Evolutionary conservation across 805 yeast species (phyloP).

Genomic region (Starmera amethionina): DNA sequence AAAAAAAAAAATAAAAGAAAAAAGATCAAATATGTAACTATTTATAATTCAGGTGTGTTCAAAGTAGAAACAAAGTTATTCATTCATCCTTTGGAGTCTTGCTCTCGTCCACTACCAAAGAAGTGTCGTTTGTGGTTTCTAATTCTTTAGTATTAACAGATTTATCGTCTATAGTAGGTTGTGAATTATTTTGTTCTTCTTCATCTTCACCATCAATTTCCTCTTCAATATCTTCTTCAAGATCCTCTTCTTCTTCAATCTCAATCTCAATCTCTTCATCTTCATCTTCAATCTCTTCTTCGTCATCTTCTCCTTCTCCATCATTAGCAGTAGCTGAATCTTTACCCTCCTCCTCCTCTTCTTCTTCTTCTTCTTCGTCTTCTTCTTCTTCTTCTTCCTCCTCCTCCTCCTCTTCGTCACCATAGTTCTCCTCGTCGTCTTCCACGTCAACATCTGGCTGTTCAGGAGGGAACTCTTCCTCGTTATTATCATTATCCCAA

Average conservation of each 20-base stretch:
- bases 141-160: conserved; percentile 8
- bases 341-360: conserved; percentile 31
- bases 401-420: conserved; percentile 41
- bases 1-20: too few relatives aligned
- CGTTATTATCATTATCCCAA: conserved; percentile 76
- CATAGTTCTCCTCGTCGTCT: conserved; percentile 55
- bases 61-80: too few relatives aligned
- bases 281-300: conserved; percentile 21
- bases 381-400: conserved; percentile 37
- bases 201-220: conserved; percentile 7
- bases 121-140: conserved; percentile 3
- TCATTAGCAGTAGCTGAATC: conserved; percentile 30
- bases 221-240: conserved; percentile 5
- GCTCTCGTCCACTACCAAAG: conserved; percentile 6
- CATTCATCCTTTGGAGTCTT: conserved; percentile 19
- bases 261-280: conserved; percentile 20
- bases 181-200: conserved; percentile 11
- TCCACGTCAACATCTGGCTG: conserved; percentile 55
- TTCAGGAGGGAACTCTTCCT: conserved; percentile 71
- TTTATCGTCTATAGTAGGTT: conserved; percentile 2
- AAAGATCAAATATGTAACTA: too few relatives aligned
- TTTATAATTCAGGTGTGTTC: too few relatives aligned
- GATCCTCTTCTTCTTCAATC: conserved; percentile 20
- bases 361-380: conserved; percentile 37
- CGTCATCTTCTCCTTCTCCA: conserved; percentile 31